phyloP scores from a whole-genome alignment of 345 rosid genomes.

The Brassica cretica region DNA sequence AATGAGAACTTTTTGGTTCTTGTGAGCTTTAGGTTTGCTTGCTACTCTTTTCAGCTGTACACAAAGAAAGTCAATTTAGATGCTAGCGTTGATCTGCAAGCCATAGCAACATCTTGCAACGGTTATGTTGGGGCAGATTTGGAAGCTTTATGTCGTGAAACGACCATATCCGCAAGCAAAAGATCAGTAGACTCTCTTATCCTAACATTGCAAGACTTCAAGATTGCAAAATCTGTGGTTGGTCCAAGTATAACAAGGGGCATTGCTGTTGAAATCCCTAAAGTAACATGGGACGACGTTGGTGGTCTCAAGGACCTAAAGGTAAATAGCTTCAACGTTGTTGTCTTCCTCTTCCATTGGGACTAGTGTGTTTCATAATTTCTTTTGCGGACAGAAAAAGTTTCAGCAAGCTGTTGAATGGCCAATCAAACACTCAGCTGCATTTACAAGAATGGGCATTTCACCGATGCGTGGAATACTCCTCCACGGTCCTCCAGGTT shows the following conservation, averaged over 20 bases:
- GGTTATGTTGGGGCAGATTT: constrained; percentile 97
- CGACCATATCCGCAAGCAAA: constrained; percentile 58
- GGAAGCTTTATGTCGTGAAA: constrained; percentile 88
- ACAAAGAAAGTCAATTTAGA: constrained; percentile 67
- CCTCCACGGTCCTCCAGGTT: constrained; percentile 97
- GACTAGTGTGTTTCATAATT: not conserved
- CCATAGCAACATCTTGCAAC: constrained; percentile 75
- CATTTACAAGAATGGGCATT: constrained; percentile 72
- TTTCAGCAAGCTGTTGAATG: constrained; percentile 90
- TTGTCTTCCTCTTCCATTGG: not conserved
- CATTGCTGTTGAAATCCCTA: constrained; percentile 82
- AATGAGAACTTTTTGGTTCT: not conserved
- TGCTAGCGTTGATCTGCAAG: constrained; percentile 54
- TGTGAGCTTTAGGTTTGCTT: not conserved
- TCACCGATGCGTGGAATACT: constrained; percentile 84
- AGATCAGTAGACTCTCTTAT: constrained; percentile 46
- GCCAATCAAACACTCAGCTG: constrained; percentile 83
- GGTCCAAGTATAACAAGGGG: constrained; percentile 94
- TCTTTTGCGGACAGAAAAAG: constrained; percentile 56
- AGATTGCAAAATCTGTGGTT: constrained; percentile 65
- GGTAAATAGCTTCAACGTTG: constrained; percentile 36
- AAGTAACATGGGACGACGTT: constrained; percentile 87
- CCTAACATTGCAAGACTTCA: constrained; percentile 66
- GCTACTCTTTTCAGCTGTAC: constrained; percentile 58
- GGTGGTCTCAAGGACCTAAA: constrained; percentile 77